Evolutionary conservation across 164 flowering plant genomes (phyloP), one percentile per base, ranked within the genome.

Genomic region (Sedum album): DNA sequence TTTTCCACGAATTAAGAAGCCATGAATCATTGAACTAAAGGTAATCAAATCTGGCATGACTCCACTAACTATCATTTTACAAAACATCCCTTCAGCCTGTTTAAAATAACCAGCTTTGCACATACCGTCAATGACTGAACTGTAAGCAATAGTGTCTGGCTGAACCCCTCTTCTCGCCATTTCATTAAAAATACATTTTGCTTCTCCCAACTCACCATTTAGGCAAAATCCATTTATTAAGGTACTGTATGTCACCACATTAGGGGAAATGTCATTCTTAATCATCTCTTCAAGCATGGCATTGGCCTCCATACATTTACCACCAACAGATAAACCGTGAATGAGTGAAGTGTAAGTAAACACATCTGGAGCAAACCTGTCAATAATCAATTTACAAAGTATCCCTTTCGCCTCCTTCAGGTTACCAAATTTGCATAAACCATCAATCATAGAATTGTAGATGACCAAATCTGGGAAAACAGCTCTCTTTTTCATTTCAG

Each of bases 1-100:
- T 55, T 60, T 69, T 41, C 71, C 71, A 41, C 21, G 28, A 39
- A 23, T 69, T 60, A 61, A 26, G 66, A 69, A 60, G 39, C 66
- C 66, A 25, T 61, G 30, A 61, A 69, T 60, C 49, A 68, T 38
- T 53, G 61, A 35, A 44, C 46, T 68, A 62, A 35, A 68, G 57
- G 41, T 57, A 14, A 53, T 21, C 39, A 68, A 25, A 36, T 68
- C 55, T 1, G 26, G 26, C 39, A 36, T 11, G 17, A 35, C 15
- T 1, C 44, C 35, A 68, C 17, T 25, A 10, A 23, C 41, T 18
- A 35, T 68, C 21, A 68, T 39, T 41, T 41, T 36, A 31, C 21
- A 18, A 68, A 68, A 55, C 28, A 68, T 41, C 18, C 61, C 70
- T 62, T 35, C 55, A 9, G 70, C 70, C 28, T 68, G 65, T 30